Evolutionary conservation across 768 basidiomycete genomes (phyloP).

Genomic region (Kwoniella heveanensis): DNA sequence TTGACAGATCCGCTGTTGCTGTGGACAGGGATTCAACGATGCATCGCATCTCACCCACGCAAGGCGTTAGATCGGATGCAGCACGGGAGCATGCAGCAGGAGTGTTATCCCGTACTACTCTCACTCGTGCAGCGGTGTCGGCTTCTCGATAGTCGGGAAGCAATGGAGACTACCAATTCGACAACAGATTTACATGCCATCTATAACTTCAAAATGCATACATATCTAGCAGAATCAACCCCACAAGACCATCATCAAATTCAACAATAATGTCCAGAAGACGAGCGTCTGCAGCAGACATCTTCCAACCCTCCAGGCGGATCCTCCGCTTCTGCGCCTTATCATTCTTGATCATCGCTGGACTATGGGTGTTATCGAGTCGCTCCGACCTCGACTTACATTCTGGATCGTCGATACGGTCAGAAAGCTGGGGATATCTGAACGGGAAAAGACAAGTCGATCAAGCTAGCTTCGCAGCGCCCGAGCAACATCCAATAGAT

Average conservation of each 20-base stretch:
- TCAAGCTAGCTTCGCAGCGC: neutral
- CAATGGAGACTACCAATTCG: no score
- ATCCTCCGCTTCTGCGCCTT: conserved; percentile 17
- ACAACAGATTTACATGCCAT: neutral
- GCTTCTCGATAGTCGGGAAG: no score
- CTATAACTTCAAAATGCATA: neutral
- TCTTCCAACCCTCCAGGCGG: conserved; percentile 8
- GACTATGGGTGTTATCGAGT: conserved; percentile 12
- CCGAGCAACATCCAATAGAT: conserved; percentile 9
- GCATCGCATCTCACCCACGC: no score
- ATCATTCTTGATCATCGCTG: conserved; percentile 15
- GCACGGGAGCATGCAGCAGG: no score
- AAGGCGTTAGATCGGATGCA: no score
- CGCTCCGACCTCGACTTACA: neutral
- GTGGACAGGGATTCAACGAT: no score
- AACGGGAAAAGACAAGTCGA: neutral
- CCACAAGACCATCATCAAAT: neutral
- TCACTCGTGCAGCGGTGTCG: no score
- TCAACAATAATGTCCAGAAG: conserved; percentile 6
- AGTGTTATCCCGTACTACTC: no score
- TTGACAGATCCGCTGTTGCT: no score
- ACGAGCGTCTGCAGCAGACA: conserved; percentile 5
- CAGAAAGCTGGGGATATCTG: no score
- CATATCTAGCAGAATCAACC: no score
- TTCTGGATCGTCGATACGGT: neutral